Base-by-base conservation (phyloP, 2,329 filamentous ascomycete genomes). In the Aquanectria penicillioides region DNA sequence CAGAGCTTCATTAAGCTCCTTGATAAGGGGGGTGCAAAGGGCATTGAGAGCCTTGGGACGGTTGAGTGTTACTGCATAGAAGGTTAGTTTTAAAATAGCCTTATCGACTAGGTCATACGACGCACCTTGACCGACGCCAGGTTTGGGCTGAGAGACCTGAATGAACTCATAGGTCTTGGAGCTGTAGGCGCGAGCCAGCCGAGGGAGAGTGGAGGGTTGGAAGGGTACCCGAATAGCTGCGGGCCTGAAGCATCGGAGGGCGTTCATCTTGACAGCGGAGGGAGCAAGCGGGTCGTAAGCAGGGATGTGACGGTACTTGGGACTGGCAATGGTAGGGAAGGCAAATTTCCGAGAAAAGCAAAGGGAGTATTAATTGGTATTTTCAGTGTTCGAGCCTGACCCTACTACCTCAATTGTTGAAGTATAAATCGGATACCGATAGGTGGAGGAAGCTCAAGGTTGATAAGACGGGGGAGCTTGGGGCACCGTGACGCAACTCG, bases 1-100 rank as follows among this genome's bases (percentile, higher is more conserved):
- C 52, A 97, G 85, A 28, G 92, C 92, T 66, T 89, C 80, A 78
- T 97, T 97, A 67, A 99, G 86, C 80, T 99, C 95, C 67, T 81
- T 83, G 75, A 99, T 97, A 47, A 99, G 88, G 9, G 94, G 93
- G 6, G 92, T 95, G 78, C 86, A 94, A 64, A 99, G 87, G 40
- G 95, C 95, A 77, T 99, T 99, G 72, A 97, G 88, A 38, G 94
- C 93, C 83, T 96, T 97, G 63, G 95, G 95, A 38, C 95, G 91
- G 84, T 96, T 93, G 65, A 99, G 83, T 12, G 93, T 95, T 72
- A 98, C 94, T 97, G 68, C 5, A 53, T 38, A n/a, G n/a, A n/a
- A n/a, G n/a, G n/a, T 18, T 36, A 33, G 33, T 46, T 59, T 28
- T 47, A 31, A 54, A 47, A 54, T 53, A 38, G 43, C 33, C 51